Percentiles rank a stretch among this genome's conserved stretches.
Evolutionary conservation across 2,329 filamentous ascomycete genomes (phyloP).

Genomic region (Ilyonectria destructans): DNA sequence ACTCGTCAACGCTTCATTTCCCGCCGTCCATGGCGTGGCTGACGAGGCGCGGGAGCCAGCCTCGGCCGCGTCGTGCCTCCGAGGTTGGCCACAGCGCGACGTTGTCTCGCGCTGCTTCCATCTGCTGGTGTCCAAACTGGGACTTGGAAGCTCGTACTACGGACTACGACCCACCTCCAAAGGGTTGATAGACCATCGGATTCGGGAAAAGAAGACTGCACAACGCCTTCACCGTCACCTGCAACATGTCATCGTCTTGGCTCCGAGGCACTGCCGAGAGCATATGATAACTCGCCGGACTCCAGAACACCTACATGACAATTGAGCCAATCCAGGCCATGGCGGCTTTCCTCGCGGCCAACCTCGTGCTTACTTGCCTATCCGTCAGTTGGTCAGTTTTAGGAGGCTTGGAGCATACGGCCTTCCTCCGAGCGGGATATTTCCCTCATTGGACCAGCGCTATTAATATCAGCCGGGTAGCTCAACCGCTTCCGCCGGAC

Average conservation of each 20-base stretch:
- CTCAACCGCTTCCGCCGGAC: constrained; percentile 29
- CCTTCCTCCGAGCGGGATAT: constrained; percentile 25
- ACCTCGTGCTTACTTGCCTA: constrained; percentile 24
- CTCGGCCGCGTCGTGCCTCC: constrained; percentile 40
- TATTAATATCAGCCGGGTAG: constrained; percentile 35
- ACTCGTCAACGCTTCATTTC: constrained; percentile 48
- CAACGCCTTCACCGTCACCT: constrained; percentile 35
- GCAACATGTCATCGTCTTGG: constrained; percentile 30
- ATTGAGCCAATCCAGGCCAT: constrained; percentile 29
- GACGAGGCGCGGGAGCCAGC: constrained; percentile 44
- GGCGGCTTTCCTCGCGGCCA: constrained; percentile 18
- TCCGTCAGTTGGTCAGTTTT: constrained; percentile 11
- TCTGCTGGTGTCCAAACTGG: constrained; percentile 1
- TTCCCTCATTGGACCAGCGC: constrained; percentile 33
- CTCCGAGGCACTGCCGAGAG: constrained; percentile 48
- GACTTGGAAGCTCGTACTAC: constrained; percentile 5
- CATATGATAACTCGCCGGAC: constrained; percentile 42
- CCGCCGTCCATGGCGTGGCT: constrained; percentile 44
- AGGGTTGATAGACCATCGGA: constrained; percentile 22
- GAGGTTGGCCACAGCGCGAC: constrained; percentile 32
- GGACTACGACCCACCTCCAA: constrained; percentile 14
- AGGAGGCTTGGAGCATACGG: constrained; percentile 22
- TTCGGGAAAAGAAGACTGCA: constrained; percentile 41
- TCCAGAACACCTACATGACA: constrained; percentile 24
- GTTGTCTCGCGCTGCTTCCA: constrained; percentile 1